These are phyloP conservation scores for Holtermannia corniformis DNA, from an alignment of 768 basidiomycete species.

Conservation along the genomic window DNA sequence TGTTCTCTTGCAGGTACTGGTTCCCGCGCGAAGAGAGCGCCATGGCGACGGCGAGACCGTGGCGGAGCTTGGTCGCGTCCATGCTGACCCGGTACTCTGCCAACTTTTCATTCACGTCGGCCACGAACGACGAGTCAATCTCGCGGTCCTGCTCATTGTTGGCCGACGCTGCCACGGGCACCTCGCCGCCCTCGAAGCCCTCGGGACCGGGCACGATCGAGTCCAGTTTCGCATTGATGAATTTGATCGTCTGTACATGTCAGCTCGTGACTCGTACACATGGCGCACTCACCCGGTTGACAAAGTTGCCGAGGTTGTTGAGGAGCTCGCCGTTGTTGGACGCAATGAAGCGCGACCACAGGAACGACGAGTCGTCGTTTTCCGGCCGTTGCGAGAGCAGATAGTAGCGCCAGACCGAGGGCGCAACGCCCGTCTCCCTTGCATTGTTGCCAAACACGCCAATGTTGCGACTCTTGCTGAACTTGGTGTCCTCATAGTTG, in stretches of 20 bases:
- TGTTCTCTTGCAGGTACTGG: constrained; percentile 84
- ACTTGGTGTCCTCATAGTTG: constrained; percentile 97
- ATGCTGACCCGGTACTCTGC: constrained; percentile 74
- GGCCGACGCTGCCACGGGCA: constrained; percentile 41
- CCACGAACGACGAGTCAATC: constrained; percentile 57
- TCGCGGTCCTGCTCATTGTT: constrained; percentile 25
- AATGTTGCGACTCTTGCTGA: constrained; percentile 92
- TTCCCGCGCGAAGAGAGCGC: constrained; percentile 79
- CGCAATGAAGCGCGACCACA: constrained; percentile 86
- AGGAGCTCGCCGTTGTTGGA: constrained; percentile 88
- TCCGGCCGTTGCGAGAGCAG: constrained; percentile 86
- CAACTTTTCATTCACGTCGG: constrained; percentile 67
- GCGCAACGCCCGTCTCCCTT: constrained; percentile 80
- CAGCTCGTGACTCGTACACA: not conserved
- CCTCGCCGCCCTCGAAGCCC: constrained; percentile 60
- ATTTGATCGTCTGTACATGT: constrained; percentile 57
- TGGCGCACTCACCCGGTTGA: constrained; percentile 57
- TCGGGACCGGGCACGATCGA: constrained; percentile 68
- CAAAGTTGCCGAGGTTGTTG: constrained; percentile 97
- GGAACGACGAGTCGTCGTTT: constrained; percentile 88
- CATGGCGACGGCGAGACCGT: constrained; percentile 83
- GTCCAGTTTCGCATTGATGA: constrained; percentile 74
- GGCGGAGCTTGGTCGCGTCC: constrained; percentile 82
- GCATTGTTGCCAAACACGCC: constrained; percentile 96
- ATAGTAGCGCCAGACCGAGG: constrained; percentile 96